These are phyloP conservation scores for Prunus dulcis DNA, from an alignment of 306 rosid species.

Conservation along the genomic window DNA sequence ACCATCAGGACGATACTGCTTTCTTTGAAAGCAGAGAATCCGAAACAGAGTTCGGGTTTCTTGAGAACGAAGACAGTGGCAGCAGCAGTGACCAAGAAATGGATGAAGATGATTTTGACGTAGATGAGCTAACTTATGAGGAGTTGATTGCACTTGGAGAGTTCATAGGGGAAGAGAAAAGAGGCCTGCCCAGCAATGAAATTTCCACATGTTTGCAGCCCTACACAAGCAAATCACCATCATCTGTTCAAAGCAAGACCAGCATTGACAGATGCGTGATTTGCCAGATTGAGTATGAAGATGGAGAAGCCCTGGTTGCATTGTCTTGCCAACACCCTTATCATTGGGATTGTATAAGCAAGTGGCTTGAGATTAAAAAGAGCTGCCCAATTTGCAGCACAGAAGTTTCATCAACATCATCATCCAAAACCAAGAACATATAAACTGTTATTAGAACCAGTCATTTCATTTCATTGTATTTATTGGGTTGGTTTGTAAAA, in stretches of 20 bases:
- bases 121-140: conserved; percentile 75
- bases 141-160: conserved; percentile 75
- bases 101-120: conserved; percentile 46
- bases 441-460: background rate
- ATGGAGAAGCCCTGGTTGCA: conserved; percentile 52
- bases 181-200: conserved; percentile 58
- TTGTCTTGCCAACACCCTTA: conserved; percentile 83
- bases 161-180: conserved; percentile 69
- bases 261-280: conserved; percentile 69
- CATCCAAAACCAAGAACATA: conserved; percentile 25
- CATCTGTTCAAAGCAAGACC: conserved; percentile 18
- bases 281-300: conserved; percentile 82
- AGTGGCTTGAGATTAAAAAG: conserved; percentile 83
- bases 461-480: background rate
- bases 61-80: conserved; percentile 32
- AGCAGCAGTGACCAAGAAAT: conserved; percentile 37
- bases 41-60: conserved; percentile 34
- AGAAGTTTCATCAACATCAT: conserved; percentile 43
- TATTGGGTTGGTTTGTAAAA: background rate
- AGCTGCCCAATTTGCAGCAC: conserved; percentile 81
- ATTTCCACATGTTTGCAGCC: conserved; percentile 53
- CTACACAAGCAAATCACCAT: conserved; percentile 13
- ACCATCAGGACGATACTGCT: conserved; percentile 20
- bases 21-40: conserved; percentile 34
- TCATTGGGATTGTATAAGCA: conserved; percentile 68